Evolutionary conservation across 2,329 filamentous ascomycete genomes (phyloP), one percentile per base, ranked within the genome.

Genomic region (Exophiala bonariae): DNA sequence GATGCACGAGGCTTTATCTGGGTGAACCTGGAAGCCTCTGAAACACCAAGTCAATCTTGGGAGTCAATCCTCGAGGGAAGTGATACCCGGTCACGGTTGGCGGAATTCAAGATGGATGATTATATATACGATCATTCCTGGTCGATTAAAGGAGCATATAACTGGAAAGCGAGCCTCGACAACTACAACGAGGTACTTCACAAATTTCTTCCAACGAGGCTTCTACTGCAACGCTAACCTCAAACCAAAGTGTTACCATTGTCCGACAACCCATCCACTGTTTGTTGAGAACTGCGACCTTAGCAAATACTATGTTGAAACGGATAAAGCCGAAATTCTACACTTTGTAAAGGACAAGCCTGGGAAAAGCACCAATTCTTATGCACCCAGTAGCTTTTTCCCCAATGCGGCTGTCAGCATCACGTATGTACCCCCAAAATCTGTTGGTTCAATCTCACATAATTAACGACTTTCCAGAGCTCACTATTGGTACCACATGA

Each of bases 151-250:
- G 74, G 74, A 0, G 70, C 74, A 23, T 79, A 75, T 60, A 81
- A 82, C 66, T 82, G 79, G 79, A 82, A 82, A 66, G 74, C 77
- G 18, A 60, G 80, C 20, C 73, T 74, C 11, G 80, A 83, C 59
- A 82, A 83, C 66, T 84, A 81, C 69, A 84, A 84, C 61, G 80
- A 64, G 54, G 62, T 56, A 62, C n/a, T n/a, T n/a, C n/a, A n/a
- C n/a, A n/a, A n/a, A n/a, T n/a, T n/a, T n/a, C n/a, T n/a, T n/a
- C n/a, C n/a, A n/a, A n/a, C n/a, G n/a, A n/a, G n/a, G n/a, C n/a
- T n/a, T n/a, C n/a, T n/a, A n/a, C n/a, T n/a, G n/a, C n/a, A n/a
- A n/a, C n/a, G n/a, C n/a, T n/a, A n/a, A n/a, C n/a, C n/a, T n/a
- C n/a, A n/a, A n/a, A n/a, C n/a, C n/a, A n/a, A n/a, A 50, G 49